phyloP scores from a whole-genome alignment of 1,139 yeast genomes.

The Pichia terricola region DNA sequence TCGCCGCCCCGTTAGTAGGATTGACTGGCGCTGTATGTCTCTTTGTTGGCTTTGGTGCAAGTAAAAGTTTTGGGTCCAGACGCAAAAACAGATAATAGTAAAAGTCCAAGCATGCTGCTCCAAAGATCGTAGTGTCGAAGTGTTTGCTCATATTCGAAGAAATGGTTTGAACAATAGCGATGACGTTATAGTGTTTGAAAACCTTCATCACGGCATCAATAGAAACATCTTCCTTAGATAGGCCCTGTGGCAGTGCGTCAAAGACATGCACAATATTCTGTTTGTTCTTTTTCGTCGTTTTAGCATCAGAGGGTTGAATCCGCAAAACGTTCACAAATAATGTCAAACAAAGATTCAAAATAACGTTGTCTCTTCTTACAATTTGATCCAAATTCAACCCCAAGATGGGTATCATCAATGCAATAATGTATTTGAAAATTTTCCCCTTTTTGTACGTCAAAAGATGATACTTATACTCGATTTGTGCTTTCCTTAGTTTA shows the following conservation, averaged over 20 bases:
- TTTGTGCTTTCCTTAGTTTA: constrained; percentile 54
- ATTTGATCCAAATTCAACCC: constrained; percentile 47
- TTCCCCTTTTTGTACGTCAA: constrained; percentile 50
- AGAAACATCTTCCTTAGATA: constrained; percentile 59
- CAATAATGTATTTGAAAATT: constrained; percentile 58
- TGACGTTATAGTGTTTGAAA: constrained; percentile 59
- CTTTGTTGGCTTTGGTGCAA: too few relatives aligned
- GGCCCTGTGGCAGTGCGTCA: constrained; percentile 46
- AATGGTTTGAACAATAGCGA: constrained; percentile 60
- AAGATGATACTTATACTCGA: constrained; percentile 61
- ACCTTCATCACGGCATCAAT: constrained; percentile 47
- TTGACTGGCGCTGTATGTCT: neutral
- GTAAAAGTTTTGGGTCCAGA: constrained; percentile 29
- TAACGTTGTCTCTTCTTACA: constrained; percentile 61
- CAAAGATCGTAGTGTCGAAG: constrained; percentile 53
- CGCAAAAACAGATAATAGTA: constrained; percentile 56
- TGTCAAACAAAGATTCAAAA: constrained; percentile 61
- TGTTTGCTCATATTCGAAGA: constrained; percentile 56
- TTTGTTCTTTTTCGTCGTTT: constrained; percentile 24
- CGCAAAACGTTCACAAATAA: constrained; percentile 68
- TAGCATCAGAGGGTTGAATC: constrained; percentile 56
- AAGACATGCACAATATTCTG: constrained; percentile 13
- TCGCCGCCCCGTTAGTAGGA: neutral
- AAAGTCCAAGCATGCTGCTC: constrained; percentile 59
- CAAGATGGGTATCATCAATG: constrained; percentile 62